Percentiles rank a stretch among this genome's conserved stretches.
Conservation (phyloP, 2,329 filamentous ascomycete species). For the Arthroderma sp. region DNA sequence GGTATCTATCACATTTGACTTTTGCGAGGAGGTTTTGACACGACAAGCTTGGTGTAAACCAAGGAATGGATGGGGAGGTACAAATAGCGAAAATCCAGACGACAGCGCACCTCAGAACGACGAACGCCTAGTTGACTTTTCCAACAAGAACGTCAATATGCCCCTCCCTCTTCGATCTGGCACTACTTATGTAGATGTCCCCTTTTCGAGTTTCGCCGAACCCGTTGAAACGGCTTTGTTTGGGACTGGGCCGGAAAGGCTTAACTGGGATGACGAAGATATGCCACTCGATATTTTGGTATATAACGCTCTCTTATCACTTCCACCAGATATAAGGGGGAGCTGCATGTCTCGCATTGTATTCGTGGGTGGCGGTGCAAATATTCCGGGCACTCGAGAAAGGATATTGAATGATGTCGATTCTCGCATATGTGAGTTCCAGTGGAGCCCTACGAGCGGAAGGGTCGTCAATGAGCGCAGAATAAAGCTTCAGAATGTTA, state of each 20-base stretch:
- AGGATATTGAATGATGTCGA: slow-evolving; percentile 66
- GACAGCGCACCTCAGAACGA: slow-evolving; percentile 23
- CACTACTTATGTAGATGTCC: slow-evolving; percentile 41
- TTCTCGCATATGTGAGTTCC: slow-evolving; percentile 50
- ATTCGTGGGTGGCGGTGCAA: slow-evolving; percentile 69
- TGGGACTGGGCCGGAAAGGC: slow-evolving; percentile 37
- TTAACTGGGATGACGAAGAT: slow-evolving; percentile 74
- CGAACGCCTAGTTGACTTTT: slow-evolving; percentile 23
- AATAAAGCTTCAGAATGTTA: slow-evolving; percentile 8
- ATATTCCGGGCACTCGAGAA: slow-evolving; percentile 64
- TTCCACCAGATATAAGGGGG: slow-evolving; percentile 71
- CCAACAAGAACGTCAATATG: slow-evolving; percentile 42
- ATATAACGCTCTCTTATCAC: slow-evolving; percentile 58
- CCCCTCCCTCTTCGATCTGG: slow-evolving; percentile 32
- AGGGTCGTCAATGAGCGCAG: slow-evolving; percentile 44
- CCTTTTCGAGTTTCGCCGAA: slow-evolving; percentile 57
- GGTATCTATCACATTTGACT: slow-evolving; percentile 52
- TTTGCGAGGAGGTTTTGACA: slow-evolving; percentile 66
- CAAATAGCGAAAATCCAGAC: slow-evolving; percentile 13
- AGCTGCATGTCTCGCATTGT: slow-evolving; percentile 80
- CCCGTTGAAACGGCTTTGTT: slow-evolving; percentile 68
- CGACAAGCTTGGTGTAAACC: slow-evolving; percentile 64
- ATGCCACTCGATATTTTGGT: slow-evolving; percentile 62
- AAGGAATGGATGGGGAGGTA: neutral
- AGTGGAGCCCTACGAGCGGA: slow-evolving; percentile 66